Conservation (phyloP, 306 rosid genomes). For the Prunus dulcis region DNA sequence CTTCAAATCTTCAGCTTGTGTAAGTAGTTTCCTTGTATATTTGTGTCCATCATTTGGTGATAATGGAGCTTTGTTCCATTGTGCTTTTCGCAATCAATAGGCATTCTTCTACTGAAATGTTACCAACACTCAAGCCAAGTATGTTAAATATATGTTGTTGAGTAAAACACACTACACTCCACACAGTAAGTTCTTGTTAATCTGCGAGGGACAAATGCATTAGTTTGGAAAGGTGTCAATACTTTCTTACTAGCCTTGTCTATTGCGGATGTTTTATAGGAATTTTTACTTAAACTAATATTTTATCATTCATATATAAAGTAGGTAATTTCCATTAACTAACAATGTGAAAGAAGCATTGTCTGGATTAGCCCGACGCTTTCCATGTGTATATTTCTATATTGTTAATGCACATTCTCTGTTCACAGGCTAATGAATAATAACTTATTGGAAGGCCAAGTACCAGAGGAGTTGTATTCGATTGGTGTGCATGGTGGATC, state of each 20-base stretch:
- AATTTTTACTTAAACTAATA: not conserved
- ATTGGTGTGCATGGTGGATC: constrained; percentile 96
- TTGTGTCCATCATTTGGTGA: not conserved
- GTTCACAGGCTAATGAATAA: constrained; percentile 70
- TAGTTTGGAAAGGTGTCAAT: not conserved
- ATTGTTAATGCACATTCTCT: constrained; percentile 24
- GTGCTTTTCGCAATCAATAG: not conserved
- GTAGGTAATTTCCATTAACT: not conserved
- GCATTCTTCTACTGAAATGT: not conserved
- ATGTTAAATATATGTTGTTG: not conserved
- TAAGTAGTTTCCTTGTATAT: constrained; percentile 43
- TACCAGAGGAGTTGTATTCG: constrained; percentile 78
- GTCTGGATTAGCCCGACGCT: not conserved
- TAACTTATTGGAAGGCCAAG: constrained; percentile 80
- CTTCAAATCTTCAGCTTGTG: constrained; percentile 81
- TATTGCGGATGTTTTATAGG: not conserved
- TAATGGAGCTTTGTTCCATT: not conserved
- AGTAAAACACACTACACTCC: not conserved
- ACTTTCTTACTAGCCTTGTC: not conserved
- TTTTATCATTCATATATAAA: not conserved
- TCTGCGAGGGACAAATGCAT: not conserved
- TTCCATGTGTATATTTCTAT: not conserved
- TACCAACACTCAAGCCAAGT: not conserved
- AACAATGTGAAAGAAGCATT: not conserved
- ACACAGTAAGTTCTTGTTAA: not conserved